Evolutionary conservation across 768 basidiomycete species (phyloP).

Genomic region (Rhodotorula graminis): DNA sequence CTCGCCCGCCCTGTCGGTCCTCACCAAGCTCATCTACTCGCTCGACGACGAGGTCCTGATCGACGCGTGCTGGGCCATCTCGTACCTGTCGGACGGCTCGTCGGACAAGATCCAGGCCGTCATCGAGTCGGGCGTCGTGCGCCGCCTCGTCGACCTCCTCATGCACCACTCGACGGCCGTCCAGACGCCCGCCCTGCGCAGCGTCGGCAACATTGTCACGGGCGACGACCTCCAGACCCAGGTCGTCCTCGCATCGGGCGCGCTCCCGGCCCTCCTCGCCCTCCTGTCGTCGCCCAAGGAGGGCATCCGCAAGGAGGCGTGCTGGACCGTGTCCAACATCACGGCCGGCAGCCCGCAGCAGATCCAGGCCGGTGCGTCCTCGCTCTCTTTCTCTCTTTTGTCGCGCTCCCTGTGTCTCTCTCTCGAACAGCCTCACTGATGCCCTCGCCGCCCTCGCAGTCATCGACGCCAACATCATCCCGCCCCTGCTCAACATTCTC

Average conservation of each 20-base stretch:
- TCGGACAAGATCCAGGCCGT: constrained; percentile 99
- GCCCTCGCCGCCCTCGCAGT: constrained; percentile 48
- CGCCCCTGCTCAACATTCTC: constrained; percentile 96
- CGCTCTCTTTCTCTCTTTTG: too few relatives aligned
- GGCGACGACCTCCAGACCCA: constrained; percentile 99
- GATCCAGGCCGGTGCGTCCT: constrained; percentile 62
- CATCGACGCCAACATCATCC: constrained; percentile 96
- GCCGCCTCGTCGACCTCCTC: constrained; percentile 92
- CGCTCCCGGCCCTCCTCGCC: constrained; percentile 86
- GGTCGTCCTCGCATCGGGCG: constrained; percentile 96
- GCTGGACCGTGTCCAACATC: constrained; percentile 99
- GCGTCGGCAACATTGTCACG: constrained; percentile 98
- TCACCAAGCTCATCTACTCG: constrained; percentile 97
- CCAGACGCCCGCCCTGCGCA: constrained; percentile 95
- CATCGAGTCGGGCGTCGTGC: constrained; percentile 95
- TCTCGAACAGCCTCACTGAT: too few relatives aligned
- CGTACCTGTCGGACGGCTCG: constrained; percentile 95
- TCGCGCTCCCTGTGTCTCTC: too few relatives aligned
- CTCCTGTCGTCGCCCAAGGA: constrained; percentile 95
- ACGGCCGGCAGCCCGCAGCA: constrained; percentile 95
- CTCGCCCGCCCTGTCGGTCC: constrained; percentile 88
- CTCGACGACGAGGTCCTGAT: constrained; percentile 98
- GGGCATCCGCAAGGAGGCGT: constrained; percentile 97
- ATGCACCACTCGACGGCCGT: constrained; percentile 77
- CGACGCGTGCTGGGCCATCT: constrained; percentile 99